phyloP scores from a whole-genome alignment of 2,329 filamentous ascomycete genomes.

The Fusarium humuli region DNA sequence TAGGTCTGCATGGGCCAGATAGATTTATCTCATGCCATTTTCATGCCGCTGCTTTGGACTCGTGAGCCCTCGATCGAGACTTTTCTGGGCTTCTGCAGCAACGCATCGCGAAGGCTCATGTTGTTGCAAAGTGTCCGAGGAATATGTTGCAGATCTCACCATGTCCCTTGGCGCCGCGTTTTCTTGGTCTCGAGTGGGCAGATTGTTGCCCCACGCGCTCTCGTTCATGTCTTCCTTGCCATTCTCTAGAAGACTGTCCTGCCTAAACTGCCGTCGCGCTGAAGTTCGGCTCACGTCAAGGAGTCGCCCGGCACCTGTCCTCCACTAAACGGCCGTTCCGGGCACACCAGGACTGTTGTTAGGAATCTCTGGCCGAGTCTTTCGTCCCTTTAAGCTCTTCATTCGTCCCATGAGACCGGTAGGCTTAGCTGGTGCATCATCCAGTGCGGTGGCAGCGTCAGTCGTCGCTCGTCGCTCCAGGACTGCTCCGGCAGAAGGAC shows the following conservation, averaged over 20 bases:
- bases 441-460: slow-evolving; percentile 59
- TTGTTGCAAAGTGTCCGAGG: slow-evolving; percentile 16
- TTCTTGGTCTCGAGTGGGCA: slow-evolving; percentile 37
- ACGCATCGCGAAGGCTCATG: slow-evolving; percentile 38
- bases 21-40: slow-evolving; percentile 30
- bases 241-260: slow-evolving; percentile 11
- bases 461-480: slow-evolving; percentile 75
- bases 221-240: slow-evolving; percentile 15
- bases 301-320: slow-evolving; percentile 38
- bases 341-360: slow-evolving; percentile 52
- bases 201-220: slow-evolving; percentile 7
- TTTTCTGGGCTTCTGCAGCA: slow-evolving; percentile 15
- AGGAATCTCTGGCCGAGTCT: slow-evolving; percentile 53
- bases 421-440: slow-evolving; percentile 58
- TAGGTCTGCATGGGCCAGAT: slow-evolving; percentile 8
- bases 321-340: slow-evolving; percentile 57
- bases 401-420: slow-evolving; percentile 81
- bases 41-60: slow-evolving; percentile 26
- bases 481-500: slow-evolving; percentile 52
- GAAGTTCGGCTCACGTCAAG: slow-evolving; percentile 33
- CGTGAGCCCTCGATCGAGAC: slow-evolving; percentile 5
- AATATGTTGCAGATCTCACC: slow-evolving; percentile 17
- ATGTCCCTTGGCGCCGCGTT: slow-evolving; percentile 36
- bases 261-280: slow-evolving; percentile 30
- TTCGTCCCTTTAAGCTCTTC: slow-evolving; percentile 81